Evolutionary conservation across 2,329 filamentous ascomycete genomes (phyloP), one percentile per base, ranked within the genome.

Genomic region (Colletotrichum destructivum): DNA sequence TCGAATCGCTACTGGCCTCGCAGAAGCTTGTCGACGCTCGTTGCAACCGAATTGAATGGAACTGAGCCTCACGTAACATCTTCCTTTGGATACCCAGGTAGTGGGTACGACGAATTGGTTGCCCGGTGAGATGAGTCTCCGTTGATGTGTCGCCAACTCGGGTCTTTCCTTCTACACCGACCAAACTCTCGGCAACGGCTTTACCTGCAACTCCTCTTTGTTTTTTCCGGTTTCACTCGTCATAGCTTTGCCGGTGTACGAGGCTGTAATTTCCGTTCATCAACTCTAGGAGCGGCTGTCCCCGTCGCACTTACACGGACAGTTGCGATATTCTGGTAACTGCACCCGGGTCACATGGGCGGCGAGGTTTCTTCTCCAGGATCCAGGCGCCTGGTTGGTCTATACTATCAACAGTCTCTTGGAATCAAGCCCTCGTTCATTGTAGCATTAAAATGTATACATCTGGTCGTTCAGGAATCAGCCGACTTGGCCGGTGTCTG

Each of bases 61-160:
- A 23, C 51, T 51, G 46, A 51, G 59, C 59, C 31, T 62, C 46
- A 26, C 12, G 31, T 35, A 51, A 51, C 31, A 40, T 62, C 47
- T 46, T 46, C 47, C 59, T 46, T 62, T 38, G 8, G 16, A 51
- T 35, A 35, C 31, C 31, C 31, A 9, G 31, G 31, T 35, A 35
- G 31, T 35, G 31, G 31, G 31, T 35, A 51, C 16, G 15, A 16
- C 16, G 15, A 8, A n/a, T 26, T 13, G 35, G 60, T 35, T 26
- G 15, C 46, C 38, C 21, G 35, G 31, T 38, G 60, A 51, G 51
- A 26, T n/a, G 16, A 18, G 35, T 23, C 35, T 26, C 31, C 12
- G 42, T 23, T 35, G 21, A 62, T 3, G 31, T 42, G 46, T 23
- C 26, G 23, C 23, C 42, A 21, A n/a, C 12, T 47, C 23, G 42